These are phyloP conservation scores for Nakazawaea ishiwadae DNA, from an alignment of 805 yeast species.

Conservation along the genomic window DNA sequence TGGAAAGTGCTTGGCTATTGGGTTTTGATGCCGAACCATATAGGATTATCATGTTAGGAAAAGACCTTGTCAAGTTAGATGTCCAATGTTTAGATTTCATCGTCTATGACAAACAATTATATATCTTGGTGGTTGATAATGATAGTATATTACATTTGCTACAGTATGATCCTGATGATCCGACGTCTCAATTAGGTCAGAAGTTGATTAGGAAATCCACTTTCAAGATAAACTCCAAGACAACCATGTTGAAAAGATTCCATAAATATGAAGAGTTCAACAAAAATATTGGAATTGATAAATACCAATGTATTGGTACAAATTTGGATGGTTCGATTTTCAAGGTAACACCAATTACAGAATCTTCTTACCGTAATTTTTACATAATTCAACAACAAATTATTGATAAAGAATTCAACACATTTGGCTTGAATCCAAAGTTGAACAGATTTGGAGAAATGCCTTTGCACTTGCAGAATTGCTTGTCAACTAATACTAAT, in stretches of 20 bases:
- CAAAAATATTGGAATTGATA: constrained; percentile 23
- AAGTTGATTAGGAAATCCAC: constrained; percentile 64
- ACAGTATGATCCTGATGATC: constrained; percentile 91
- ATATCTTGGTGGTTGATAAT: constrained; percentile 64
- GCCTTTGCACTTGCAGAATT: constrained; percentile 7
- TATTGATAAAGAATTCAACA: constrained; percentile 67
- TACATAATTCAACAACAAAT: constrained; percentile 86
- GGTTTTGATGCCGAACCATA: constrained; percentile 97
- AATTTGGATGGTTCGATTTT: constrained; percentile 77
- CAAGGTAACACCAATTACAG: constrained; percentile 69
- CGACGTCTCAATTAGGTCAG: constrained; percentile 76
- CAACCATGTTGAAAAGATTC: constrained; percentile 44
- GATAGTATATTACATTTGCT: constrained; percentile 63
- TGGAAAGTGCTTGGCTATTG: constrained; percentile 70
- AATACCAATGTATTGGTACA: constrained; percentile 65
- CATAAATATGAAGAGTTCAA: constrained; percentile 22
- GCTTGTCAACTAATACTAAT: constrained; percentile 26
- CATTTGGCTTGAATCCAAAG: constrained; percentile 78
- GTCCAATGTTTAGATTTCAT: constrained; percentile 74
- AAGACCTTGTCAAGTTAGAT: constrained; percentile 60
- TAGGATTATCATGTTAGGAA: constrained; percentile 73
- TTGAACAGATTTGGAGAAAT: constrained; percentile 49
- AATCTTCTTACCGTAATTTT: constrained; percentile 71
- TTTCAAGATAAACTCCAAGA: constrained; percentile 60
- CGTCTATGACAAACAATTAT: constrained; percentile 64